Evolutionary conservation across 192 early-diverging fungal species (phyloP), one percentile per base, ranked within the genome.

Genomic region (Podila epigama): DNA sequence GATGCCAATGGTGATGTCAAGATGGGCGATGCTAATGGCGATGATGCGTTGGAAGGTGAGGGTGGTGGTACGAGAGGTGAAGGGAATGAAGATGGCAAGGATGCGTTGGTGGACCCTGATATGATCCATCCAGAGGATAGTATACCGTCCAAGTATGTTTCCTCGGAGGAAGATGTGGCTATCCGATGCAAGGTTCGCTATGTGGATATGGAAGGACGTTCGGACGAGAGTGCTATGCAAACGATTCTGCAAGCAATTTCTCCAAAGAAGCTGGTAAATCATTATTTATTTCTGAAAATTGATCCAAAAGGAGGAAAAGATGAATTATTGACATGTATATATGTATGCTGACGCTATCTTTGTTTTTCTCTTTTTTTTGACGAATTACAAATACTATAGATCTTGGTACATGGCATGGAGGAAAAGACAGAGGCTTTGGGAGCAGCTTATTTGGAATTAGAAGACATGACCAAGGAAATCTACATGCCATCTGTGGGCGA

Each of bases 171-270:
- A 31, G 79, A 73, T 12, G 52, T 98, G 13, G 55, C 84, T 1
- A 58, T 98, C 8, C 85, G 79, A 13, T 98, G 96, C 69, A 85
- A 85, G 58, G 72, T 98, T 27, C 80, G 85, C 33, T 98, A 92
- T 80, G 87, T 99, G 8, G 96, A 98, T 83, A 83, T 97, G 61
- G 96, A 98, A 72, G 97, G 97, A 41, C 87, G 93, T 29, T 86
- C 94, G 1, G 96, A 98, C 70, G 94, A 92, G 51, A 84, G 86
- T 39, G 94, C 95, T 7, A 84, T 96, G 31, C 90, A 89, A 69
- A 94, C 92, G 59, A 97, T 98, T 71, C 70, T 99, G 12, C 84
- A 89, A 25, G 89, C 92, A 66, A 86, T 95, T 42, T 83, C 88
- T 37, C 92, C 93, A 18, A 80, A 91, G 51, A 95, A 94, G 79